Evolutionary conservation across 208 protist species (phyloP), one percentile per base, ranked within the genome.

Genomic region (Acanthamoeba comandoni): DNA sequence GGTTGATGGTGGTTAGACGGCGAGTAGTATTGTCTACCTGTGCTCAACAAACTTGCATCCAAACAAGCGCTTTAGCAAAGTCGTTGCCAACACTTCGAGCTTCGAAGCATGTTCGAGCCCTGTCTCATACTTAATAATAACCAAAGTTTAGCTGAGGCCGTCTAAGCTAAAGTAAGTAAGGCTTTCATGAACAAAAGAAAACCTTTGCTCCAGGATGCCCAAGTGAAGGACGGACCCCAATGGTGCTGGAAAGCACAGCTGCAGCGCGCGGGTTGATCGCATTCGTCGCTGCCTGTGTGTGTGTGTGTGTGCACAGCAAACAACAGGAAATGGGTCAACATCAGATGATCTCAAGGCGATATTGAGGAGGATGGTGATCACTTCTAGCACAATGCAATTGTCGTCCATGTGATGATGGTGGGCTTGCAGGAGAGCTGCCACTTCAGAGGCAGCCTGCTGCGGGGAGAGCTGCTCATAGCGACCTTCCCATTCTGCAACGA

Each of bases 271-370:
- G 55, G 19, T 60, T 60, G 17, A 60, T 60, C 55, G 19, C 55
- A 60, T 60, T 60, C 19, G 55, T 60, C 19, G 55, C 55, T 60
- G 55, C 55, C 55, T 60, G 55, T 19, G 55, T 60, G 19, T 60
- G 55, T 60, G 55, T 60, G 55, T 19, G 55, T 60, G 55, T 19
- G 55, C 19, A 60, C 55, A 19, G 55, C 55, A 60, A 19, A 19
- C 55, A 60, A 19, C 19, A 60, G 55, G 55, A 15, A 60, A 19
- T 60, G 55, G 19, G 19, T 60, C 55, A 15, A 60, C 19, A 60
- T 60, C 55, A 60, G 19, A 60, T 60, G 17, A 60, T 60, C 55
- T 60, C 55, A 60, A 15, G 19, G 55, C 19, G 55, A 15, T 60
- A 19, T 19, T 15, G 55, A 60, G 55, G 17, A 19, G 55, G 55